phyloP scores from a whole-genome alignment of 345 rosid genomes.

The Jatropha curcas region DNA sequence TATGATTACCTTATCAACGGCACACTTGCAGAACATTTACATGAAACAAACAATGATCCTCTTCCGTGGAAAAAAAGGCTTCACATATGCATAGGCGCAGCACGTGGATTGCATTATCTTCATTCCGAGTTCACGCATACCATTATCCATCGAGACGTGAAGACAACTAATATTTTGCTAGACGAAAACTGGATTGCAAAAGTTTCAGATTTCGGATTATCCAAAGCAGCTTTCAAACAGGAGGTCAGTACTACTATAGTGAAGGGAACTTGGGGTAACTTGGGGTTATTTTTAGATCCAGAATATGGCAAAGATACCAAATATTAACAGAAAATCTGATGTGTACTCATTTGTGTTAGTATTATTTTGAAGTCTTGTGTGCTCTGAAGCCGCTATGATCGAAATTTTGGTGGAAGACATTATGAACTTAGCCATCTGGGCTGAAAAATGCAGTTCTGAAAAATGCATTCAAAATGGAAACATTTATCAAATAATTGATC shows the following conservation, averaged over 20 bases:
- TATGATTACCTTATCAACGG: conserved; percentile 38
- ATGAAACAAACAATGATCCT: conserved; percentile 16
- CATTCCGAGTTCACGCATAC: conserved; percentile 29
- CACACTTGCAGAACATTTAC: conserved; percentile 32
- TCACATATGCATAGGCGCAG: conserved; percentile 47
- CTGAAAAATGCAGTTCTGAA: neutral
- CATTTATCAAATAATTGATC: neutral
- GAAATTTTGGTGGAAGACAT: neutral
- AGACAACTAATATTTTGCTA: conserved; percentile 49
- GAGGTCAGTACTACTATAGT: conserved; percentile 29
- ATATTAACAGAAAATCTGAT: conserved; percentile 36
- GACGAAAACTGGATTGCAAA: conserved; percentile 48
- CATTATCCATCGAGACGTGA: conserved; percentile 53
- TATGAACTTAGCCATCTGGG: neutral
- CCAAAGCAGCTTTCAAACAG: conserved; percentile 20
- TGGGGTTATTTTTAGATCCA: conserved; percentile 40
- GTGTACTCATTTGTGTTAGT: conserved; percentile 39
- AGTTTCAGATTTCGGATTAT: conserved; percentile 34
- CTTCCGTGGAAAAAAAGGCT: conserved; percentile 39
- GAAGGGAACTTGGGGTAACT: conserved; percentile 14
- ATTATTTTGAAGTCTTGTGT: conserved; percentile 18
- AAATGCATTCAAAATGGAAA: neutral
- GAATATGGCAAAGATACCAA: conserved; percentile 27
- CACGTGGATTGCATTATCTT: conserved; percentile 38
- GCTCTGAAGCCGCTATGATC: neutral